Conservation (phyloP, 495 filamentous ascomycete genomes). For the Penicillium argentinense region DNA sequence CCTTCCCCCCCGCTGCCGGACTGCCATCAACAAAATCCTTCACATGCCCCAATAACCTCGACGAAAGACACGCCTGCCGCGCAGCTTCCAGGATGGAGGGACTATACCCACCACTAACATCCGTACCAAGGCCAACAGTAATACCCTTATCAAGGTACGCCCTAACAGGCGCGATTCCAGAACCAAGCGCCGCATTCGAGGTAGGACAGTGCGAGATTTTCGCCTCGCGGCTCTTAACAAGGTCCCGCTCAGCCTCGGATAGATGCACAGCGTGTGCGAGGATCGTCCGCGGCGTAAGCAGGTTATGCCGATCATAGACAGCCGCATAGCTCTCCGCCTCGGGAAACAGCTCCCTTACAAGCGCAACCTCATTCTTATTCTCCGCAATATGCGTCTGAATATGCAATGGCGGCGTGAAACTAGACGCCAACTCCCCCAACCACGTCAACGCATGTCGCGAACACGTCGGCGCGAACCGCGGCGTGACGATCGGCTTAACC, state of each 20-base stretch:
- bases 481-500: constrained; percentile 79
- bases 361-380: constrained; percentile 67
- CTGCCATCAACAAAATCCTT: constrained; percentile 27
- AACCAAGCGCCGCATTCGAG: constrained; percentile 76
- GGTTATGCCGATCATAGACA: constrained; percentile 72
- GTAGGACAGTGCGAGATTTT: constrained; percentile 86
- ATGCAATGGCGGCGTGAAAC: constrained; percentile 55
- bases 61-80: constrained; percentile 73
- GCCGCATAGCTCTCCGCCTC: constrained; percentile 60
- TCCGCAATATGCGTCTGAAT: constrained; percentile 94
- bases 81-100: constrained; percentile 76
- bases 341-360: constrained; percentile 73
- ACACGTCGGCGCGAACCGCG: constrained; percentile 84
- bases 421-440: constrained; percentile 63
- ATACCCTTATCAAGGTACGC: constrained; percentile 69
- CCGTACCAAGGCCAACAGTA: constrained; percentile 81
- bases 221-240: constrained; percentile 58
- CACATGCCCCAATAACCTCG: constrained; percentile 56
- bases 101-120: constrained; percentile 84
- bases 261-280: constrained; percentile 88
- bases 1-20: constrained; percentile 43
- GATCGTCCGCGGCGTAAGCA: constrained; percentile 73
- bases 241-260: constrained; percentile 54
- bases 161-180: constrained; percentile 70
- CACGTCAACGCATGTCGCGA: constrained; percentile 53